These are phyloP conservation scores for Boletus rex-veris DNA, from an alignment of 768 basidiomycete genomes.

Conservation along the genomic window DNA sequence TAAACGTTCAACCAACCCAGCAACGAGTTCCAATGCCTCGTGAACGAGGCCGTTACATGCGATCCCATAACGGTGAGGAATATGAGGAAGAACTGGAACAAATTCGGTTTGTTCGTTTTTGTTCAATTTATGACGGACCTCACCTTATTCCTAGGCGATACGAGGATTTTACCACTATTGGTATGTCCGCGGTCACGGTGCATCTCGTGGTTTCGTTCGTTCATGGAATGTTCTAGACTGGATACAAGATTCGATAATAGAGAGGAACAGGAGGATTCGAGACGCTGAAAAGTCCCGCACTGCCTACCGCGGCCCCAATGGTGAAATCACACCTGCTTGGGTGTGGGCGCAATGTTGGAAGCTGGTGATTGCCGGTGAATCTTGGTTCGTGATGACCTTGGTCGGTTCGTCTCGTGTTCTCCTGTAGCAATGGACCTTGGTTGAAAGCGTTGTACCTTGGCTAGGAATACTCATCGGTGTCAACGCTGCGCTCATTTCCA, in stretches of 20 bases:
- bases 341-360: slow-evolving; percentile 60
- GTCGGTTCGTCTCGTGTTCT: slow-evolving; percentile 64
- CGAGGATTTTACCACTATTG: slow-evolving; percentile 94
- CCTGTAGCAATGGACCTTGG: neutral
- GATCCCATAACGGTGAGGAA: slow-evolving; percentile 33
- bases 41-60: slow-evolving; percentile 22
- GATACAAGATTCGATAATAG: slow-evolving; percentile 93
- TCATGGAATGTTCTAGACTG: slow-evolving; percentile 59
- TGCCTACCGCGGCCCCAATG: slow-evolving; percentile 46
- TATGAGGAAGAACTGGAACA: slow-evolving; percentile 66
- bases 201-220: slow-evolving; percentile 11
- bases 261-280: slow-evolving; percentile 74
- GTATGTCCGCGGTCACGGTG: slow-evolving; percentile 40
- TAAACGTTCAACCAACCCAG: neutral
- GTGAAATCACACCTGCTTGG: slow-evolving; percentile 51
- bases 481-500: slow-evolving; percentile 93
- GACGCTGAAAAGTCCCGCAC: slow-evolving; percentile 42
- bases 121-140: slow-evolving; percentile 7
- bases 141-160: slow-evolving; percentile 59
- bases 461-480: slow-evolving; percentile 87
- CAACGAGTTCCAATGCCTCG: slow-evolving; percentile 19
- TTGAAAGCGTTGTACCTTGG: neutral
- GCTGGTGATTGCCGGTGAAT: slow-evolving; percentile 69
- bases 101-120: slow-evolving; percentile 46
- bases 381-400: slow-evolving; percentile 87